Conservation (phyloP, 2,329 filamentous ascomycete genomes). For the Tolypocladium amazonense region DNA sequence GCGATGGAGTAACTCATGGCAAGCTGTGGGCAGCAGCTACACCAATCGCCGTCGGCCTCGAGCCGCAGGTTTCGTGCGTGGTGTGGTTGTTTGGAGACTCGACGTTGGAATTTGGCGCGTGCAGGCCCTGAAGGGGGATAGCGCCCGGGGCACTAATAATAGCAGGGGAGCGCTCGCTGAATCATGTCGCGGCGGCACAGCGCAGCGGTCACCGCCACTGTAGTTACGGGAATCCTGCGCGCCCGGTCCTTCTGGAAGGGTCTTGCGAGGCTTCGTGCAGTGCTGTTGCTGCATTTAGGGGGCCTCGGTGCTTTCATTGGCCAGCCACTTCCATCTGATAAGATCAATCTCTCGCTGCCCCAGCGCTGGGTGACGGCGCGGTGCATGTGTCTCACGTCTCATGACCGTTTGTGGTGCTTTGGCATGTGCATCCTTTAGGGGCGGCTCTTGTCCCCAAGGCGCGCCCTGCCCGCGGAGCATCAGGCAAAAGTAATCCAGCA, state of each 20-base stretch:
- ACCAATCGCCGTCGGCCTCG: background rate
- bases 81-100: background rate
- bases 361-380: background rate
- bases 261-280: background rate
- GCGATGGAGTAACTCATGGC: background rate
- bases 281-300: background rate
- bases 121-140: background rate
- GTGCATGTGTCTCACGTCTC: background rate
- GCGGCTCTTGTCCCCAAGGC: background rate
- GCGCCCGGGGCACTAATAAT: background rate
- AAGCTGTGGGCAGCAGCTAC: background rate
- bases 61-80: background rate
- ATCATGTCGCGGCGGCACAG: background rate
- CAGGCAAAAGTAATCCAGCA: background rate
- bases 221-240: no score
- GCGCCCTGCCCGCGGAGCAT: background rate
- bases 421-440: background rate
- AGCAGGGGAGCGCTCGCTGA: background rate
- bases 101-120: background rate
- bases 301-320: background rate
- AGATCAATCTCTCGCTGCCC: background rate
- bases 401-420: background rate
- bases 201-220: background rate
- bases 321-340: background rate
- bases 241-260: background rate